These are phyloP conservation scores for Haematococcus lacustris DNA, from an alignment of 139 green algal genomes.

Conservation along the genomic window DNA sequence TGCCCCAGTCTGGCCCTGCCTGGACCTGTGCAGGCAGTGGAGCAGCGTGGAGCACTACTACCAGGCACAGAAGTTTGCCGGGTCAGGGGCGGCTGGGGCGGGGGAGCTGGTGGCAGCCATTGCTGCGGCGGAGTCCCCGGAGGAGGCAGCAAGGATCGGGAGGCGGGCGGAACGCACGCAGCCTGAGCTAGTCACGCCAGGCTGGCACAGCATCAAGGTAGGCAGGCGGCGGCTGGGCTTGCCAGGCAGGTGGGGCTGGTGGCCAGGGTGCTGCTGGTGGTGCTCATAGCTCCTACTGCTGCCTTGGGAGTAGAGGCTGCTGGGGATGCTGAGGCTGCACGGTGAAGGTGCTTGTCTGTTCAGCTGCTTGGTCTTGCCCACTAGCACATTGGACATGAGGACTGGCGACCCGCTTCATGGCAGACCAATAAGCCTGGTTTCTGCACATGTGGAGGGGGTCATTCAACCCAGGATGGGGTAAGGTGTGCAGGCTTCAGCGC, in stretches of 20 bases:
- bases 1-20: no score
- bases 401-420: background rate
- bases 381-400: background rate
- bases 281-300: no score
- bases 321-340: background rate
- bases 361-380: background rate
- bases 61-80: conserved; percentile 85
- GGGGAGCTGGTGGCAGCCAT: conserved; percentile 60
- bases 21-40: conserved; percentile 52
- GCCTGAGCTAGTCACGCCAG: conserved; percentile 66
- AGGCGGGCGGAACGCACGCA: conserved; percentile 49
- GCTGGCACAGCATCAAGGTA: conserved; percentile 75
- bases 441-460: no score
- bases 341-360: background rate
- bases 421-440: no score
- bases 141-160: conserved; percentile 82
- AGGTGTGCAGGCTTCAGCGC: no score
- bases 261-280: no score
- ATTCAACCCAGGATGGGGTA: no score
- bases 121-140: conserved; percentile 56
- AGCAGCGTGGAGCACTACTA: conserved; percentile 84
- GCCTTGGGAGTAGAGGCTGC: background rate
- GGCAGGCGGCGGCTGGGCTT: background rate
- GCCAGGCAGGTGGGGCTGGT: no score
- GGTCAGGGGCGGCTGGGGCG: conserved; percentile 18